Evolutionary conservation across 768 basidiomycete species (phyloP).

Genomic region (Melanogaster broomeanus): DNA sequence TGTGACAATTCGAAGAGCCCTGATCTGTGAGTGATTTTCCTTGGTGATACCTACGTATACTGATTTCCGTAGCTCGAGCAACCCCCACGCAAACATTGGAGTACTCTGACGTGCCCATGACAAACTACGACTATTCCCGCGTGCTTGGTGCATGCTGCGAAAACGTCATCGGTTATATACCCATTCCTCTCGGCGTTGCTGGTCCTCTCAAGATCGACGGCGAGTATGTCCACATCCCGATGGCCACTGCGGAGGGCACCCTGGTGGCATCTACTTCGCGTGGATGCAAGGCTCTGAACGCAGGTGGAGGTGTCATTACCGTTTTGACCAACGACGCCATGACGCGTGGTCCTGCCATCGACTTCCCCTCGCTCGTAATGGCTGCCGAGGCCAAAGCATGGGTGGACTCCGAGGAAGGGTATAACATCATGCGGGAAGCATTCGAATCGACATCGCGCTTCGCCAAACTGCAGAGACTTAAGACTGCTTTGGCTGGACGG

Average conservation of each 20-base stretch:
- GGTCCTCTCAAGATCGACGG: conserved; percentile 94
- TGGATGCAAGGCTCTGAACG: conserved; percentile 97
- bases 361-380: conserved; percentile 80
- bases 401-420: conserved; percentile 84
- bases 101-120: conserved; percentile 75
- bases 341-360: conserved; percentile 98
- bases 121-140: conserved; percentile 88
- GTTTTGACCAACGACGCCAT: conserved; percentile 92
- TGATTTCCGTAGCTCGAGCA: conserved; percentile 63
- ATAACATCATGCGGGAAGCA: conserved; percentile 70
- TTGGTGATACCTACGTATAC: conserved; percentile 1
- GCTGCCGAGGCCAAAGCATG: conserved; percentile 87
- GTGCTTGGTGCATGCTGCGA: conserved; percentile 98
- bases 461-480: conserved; percentile 81
- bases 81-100: conserved; percentile 86
- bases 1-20: conserved; percentile 79
- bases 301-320: conserved; percentile 93
- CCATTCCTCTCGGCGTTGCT: conserved; percentile 93
- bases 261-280: conserved; percentile 97
- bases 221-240: conserved; percentile 83
- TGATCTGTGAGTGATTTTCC: conserved; percentile 72
- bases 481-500: conserved; percentile 89
- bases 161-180: conserved; percentile 97
- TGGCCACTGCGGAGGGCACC: conserved; percentile 99
- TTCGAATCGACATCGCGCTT: conserved; percentile 97